Evolutionary conservation across 2,329 filamentous ascomycete genomes (phyloP), one percentile per base, ranked within the genome.

Genomic region (Sporothrix mexicana): DNA sequence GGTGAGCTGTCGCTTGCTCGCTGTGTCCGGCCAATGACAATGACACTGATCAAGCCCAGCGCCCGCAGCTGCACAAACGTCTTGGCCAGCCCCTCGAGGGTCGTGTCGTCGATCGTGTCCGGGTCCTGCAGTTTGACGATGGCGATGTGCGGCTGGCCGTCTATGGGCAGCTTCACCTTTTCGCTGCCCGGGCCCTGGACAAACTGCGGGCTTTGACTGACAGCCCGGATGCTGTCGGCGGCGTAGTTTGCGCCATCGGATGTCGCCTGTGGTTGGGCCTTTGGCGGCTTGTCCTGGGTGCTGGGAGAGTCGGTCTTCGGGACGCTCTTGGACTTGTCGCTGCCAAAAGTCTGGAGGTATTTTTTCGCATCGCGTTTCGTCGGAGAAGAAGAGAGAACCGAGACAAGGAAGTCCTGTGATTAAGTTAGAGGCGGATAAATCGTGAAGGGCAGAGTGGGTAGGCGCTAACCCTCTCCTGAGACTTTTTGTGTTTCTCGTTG

Each of bases 291-390:
- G 79, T 77, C 73, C 69, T 76, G 41, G 36, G 36, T 36, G 15
- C 7, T 30, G 1, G 73, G 69, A 78, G 73, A 77, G 78, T 80
- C 80, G 77, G 23, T 23, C n/a, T 25, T 66, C 9, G 67, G 59
- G 7, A 78, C 81, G 73, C 76, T 75, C 71, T 45, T 25, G 10
- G 78, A 80, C 75, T 79, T 73, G 74, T 72, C 72, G 5, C 83
- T 82, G 68, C 89, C 91, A 80, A 98, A 97, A 74, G 94, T 95
- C 77, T 96, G 92, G 17, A 99, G 87, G 79, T 98, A 99, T 51
- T 93, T 91, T 81, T 93, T 95, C 66, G 95, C 94, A 83, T 99
- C 96, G 77, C 96, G 90, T 82, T 95, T 97, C 0, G 95, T 98
- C 6, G 95, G 93, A 12, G 94, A 94, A 20, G 95, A 94, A 78